Conservation (phyloP, 2,329 filamentous ascomycete species). For the Ophiognomonia clavigignenti-juglandacearum region DNA sequence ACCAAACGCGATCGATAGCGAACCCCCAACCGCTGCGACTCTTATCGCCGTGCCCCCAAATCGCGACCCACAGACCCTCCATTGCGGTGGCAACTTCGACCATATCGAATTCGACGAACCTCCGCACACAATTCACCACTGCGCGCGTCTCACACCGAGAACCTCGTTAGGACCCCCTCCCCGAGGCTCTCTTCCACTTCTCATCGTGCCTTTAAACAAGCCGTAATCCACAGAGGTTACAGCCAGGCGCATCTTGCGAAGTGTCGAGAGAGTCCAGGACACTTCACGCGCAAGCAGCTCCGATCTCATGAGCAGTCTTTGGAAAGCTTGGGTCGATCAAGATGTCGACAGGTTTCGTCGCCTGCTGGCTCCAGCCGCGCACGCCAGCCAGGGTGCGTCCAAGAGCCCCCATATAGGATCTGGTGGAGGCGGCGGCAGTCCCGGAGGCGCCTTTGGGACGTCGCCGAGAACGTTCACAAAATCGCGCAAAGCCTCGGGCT, state of each 20-base stretch:
- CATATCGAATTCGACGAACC: background rate
- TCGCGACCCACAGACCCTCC: background rate
- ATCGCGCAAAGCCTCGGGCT: slow-evolving; percentile 48
- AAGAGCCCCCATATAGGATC: slow-evolving; percentile 46
- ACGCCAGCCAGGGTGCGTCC: slow-evolving; percentile 48
- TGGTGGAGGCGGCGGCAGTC: slow-evolving; percentile 29
- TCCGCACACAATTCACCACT: background rate
- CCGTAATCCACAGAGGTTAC: slow-evolving; percentile 81
- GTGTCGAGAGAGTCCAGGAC: slow-evolving; percentile 35
- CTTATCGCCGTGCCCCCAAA: no score
- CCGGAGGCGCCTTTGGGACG: slow-evolving; percentile 35
- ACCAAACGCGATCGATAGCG: no score
- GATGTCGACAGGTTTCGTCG: slow-evolving; percentile 93
- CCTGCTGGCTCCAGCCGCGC: slow-evolving; percentile 70
- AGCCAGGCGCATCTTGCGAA: slow-evolving; percentile 73
- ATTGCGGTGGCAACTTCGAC: background rate
- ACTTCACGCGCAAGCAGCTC: slow-evolving; percentile 37
- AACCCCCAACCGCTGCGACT: no score
- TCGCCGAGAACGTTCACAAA: slow-evolving; percentile 47
- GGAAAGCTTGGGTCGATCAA: slow-evolving; percentile 96
- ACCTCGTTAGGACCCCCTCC: background rate
- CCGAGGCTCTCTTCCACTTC: slow-evolving; percentile 24
- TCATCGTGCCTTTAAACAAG: slow-evolving; percentile 77
- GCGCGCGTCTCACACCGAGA: background rate
- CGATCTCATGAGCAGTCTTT: slow-evolving; percentile 77